Base-by-base conservation (phyloP, 371 early-diverging fungal genomes). In the Mortierella sp. region DNA sequence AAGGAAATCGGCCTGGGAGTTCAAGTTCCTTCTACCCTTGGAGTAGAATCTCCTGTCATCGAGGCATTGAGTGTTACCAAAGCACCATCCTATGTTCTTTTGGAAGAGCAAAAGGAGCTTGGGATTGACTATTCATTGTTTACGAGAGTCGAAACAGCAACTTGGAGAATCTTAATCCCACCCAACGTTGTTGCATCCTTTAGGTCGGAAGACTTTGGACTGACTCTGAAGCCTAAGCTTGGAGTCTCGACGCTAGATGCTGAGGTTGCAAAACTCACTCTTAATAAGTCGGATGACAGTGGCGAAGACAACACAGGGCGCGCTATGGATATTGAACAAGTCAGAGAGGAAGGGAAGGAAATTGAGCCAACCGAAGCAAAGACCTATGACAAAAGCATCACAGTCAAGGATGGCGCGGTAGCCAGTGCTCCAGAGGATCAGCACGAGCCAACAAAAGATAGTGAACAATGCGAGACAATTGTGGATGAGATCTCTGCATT, bases 41-140 rank as follows among this genome's bases (percentile, higher is more conserved):
- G 15, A 4, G 32, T 60, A 17, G 66, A 28, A 5, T 68, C 72
- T 7, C 70, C 79, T 2, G 43, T 31, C 2, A 66, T 79, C 42
- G 70, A 73, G 40, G 74, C 80, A 0, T 34, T 73, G 37, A 17
- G 61, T 26, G 70, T 79, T 2, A 74, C 74, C 17, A 58, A 54
- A 28, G 70, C 70, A 0, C 65, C 78, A 0, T 77, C 78, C 4
- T 77, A 57, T 34, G 69, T 68, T 9, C 12, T 34, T 0, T 15
- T 77, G 3, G 72, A 72, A 10, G 72, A 77, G 35, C 78, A 77
- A 55, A 72, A 72, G 54, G 74, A 79, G 29, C 19, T 72, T 29
- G 78, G 78, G 0, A 68, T 77, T 26, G 80, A 79, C n/a, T 79
- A 74, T 32, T 79, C 80, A 17, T 32, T 62, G 23, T 79, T 79